Conservation (phyloP, 108 stramenopile species). For the Epithemia pelagica region DNA sequence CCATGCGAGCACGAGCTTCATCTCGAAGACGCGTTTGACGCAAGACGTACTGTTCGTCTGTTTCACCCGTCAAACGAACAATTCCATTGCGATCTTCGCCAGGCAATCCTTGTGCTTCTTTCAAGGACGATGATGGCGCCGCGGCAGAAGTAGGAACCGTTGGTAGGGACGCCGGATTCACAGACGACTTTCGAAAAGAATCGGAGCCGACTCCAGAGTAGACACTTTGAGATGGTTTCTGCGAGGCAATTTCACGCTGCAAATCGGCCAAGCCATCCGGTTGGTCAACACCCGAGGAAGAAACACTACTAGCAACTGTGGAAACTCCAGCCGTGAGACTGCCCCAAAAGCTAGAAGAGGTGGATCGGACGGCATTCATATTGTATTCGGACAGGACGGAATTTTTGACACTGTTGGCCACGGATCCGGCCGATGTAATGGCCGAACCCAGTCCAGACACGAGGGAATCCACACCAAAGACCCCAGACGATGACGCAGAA, state of each 20-base stretch:
- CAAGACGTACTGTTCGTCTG: slow-evolving; percentile 84
- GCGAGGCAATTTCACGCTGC: slow-evolving; percentile 60
- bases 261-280: slow-evolving; percentile 61
- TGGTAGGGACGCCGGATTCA: not conserved
- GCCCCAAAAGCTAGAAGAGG: slow-evolving; percentile 51
- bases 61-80: slow-evolving; percentile 82
- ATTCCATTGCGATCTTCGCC: slow-evolving; percentile 83
- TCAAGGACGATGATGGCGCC: not conserved
- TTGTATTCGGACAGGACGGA: slow-evolving; percentile 25
- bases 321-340: slow-evolving; percentile 48
- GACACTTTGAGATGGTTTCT: slow-evolving; percentile 53
- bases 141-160: not conserved
- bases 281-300: slow-evolving; percentile 42
- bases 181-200: not conserved
- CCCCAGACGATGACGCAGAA: slow-evolving; percentile 12
- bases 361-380: slow-evolving; percentile 16
- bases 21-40: slow-evolving; percentile 80
- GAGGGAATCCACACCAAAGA: slow-evolving; percentile 31
- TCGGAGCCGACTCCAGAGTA: slow-evolving; percentile 79
- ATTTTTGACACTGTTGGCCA: slow-evolving; percentile 36
- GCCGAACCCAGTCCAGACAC: slow-evolving; percentile 59
- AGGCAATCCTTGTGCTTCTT: slow-evolving; percentile 55
- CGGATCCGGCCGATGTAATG: slow-evolving; percentile 22
- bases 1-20: slow-evolving; percentile 83
- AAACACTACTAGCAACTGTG: slow-evolving; percentile 45